Evolutionary conservation across 371 early-diverging fungal genomes (phyloP).

Genomic region (Phascolomyces articulosus): DNA sequence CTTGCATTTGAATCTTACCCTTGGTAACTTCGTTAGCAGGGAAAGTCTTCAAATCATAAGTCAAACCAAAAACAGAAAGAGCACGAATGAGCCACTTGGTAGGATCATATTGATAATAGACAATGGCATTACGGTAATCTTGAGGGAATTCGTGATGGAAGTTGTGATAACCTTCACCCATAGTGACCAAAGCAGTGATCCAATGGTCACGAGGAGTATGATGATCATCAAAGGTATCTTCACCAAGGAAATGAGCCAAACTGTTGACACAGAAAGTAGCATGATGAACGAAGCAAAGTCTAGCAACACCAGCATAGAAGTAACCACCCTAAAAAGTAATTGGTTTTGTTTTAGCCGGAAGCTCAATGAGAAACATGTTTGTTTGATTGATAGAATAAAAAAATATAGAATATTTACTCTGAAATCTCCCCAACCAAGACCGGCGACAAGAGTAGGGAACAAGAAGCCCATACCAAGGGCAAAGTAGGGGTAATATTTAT

Average conservation of each 20-base stretch:
- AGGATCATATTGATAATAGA: slow-evolving; percentile 91
- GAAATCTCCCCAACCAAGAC: slow-evolving; percentile 90
- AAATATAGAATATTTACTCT: slow-evolving; percentile 34
- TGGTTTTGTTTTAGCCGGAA: neutral
- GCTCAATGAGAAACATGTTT: too few relatives aligned
- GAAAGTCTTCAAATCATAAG: slow-evolving; percentile 89
- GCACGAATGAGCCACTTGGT: slow-evolving; percentile 92
- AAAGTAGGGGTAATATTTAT: slow-evolving; percentile 79
- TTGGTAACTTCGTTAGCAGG: slow-evolving; percentile 90
- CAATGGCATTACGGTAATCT: slow-evolving; percentile 95
- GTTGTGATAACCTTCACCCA: slow-evolving; percentile 91
- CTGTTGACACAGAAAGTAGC: slow-evolving; percentile 96
- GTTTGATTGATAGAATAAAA: neutral
- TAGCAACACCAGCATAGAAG: slow-evolving; percentile 81
- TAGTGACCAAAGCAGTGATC: slow-evolving; percentile 78
- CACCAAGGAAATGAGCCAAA: slow-evolving; percentile 85
- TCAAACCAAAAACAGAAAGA: slow-evolving; percentile 70
- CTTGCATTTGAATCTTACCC: slow-evolving; percentile 81
- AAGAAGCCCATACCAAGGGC: slow-evolving; percentile 75
- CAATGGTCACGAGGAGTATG: slow-evolving; percentile 83
- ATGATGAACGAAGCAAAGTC: slow-evolving; percentile 87
- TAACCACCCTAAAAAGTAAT: slow-evolving; percentile 75
- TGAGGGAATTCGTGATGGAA: slow-evolving; percentile 96
- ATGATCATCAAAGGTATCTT: slow-evolving; percentile 79
- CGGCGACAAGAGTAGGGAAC: slow-evolving; percentile 82